Evolutionary conservation across 2,329 filamentous ascomycete species (phyloP).

Genomic region (Colletotrichum simmondsii): DNA sequence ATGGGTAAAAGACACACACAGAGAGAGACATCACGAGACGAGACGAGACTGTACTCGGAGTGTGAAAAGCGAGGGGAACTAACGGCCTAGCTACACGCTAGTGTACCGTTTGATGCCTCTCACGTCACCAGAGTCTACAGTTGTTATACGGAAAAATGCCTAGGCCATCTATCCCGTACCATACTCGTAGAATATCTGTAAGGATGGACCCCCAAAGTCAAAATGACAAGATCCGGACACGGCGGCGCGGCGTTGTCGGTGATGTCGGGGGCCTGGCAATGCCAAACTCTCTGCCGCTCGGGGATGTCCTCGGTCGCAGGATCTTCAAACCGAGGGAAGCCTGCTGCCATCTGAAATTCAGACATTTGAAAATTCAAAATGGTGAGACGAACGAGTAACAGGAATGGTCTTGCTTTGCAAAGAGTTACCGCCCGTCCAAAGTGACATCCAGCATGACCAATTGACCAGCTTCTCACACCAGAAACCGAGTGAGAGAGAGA

Average conservation of each 20-base stretch:
- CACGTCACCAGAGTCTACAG: not conserved
- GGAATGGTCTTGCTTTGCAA: not conserved
- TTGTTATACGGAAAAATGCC: not conserved
- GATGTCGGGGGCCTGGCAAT: not conserved
- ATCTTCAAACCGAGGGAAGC: not conserved
- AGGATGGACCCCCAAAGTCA: conserved; percentile 7
- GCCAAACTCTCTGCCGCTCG: not conserved
- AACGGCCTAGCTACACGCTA: not conserved
- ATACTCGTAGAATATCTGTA: conserved; percentile 22
- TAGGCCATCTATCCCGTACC: conserved; percentile 6
- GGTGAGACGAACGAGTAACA: not conserved
- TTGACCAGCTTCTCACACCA: conserved; percentile 5
- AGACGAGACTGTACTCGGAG: not conserved
- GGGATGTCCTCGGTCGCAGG: not conserved
- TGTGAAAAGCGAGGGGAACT: conserved; percentile 15
- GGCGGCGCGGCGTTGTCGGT: not conserved
- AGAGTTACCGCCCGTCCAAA: not conserved
- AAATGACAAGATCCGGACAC: conserved; percentile 5
- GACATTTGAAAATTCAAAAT: not conserved
- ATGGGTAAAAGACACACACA: conserved; percentile 1
- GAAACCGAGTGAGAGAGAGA: not conserved
- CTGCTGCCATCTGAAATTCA: not conserved
- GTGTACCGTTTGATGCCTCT: not conserved
- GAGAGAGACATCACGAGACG: conserved; percentile 29
- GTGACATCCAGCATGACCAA: conserved; percentile 17